Evolutionary conservation across 768 basidiomycete genomes (phyloP), one percentile per base, ranked within the genome.

Genomic region (Mycena latifolia): DNA sequence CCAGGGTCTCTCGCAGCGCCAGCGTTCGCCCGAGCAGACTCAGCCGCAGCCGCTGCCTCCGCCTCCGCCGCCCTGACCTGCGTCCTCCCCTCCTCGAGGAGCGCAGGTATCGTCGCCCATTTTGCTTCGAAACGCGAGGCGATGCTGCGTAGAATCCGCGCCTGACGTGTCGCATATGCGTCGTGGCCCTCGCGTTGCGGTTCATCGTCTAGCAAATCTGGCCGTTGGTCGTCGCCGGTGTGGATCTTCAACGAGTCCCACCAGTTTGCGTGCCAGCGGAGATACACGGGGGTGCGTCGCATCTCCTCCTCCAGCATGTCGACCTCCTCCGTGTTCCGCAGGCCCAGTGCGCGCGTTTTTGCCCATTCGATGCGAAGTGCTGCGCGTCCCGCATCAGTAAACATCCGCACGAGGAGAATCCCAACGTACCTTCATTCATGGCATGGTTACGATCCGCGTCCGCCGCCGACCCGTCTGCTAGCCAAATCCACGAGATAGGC

Each of bases 281-380:
- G 51, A 27, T 22, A 66, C 41, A 31, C 35, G 1, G 58, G 51
- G 18, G 35, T 29, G 7, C 66, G 55, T 18, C 66, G 55, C 61
- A 68, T 68, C 27, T 68, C 66, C 22, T 68, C 66, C 17, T 68
- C 51, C 4, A 63, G 51, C 15, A 68, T 47, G n/a, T 60, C 56
- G 37, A 69, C 67, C 52, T 69, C 67, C 24, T 69, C 67, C 4
- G 53, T 59, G 20, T 58, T 59, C 29, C 63, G 50, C 1, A 54
- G 67, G 1, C 55, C 55, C 31, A 53, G 33, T 4, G 65, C 58
- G 3, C 65, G 52, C 7, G 58, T 61, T n/a, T 35, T 53, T 0
- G 60, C 60, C 65, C 65, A 66, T n/a, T 66, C 65, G 46, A 66
- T 61, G 1, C 65, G 59, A 9, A 66, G 31, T 0, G 65, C 65